phyloP scores from a whole-genome alignment of 164 flowering plant species.

The Vitis rotundifolia region DNA sequence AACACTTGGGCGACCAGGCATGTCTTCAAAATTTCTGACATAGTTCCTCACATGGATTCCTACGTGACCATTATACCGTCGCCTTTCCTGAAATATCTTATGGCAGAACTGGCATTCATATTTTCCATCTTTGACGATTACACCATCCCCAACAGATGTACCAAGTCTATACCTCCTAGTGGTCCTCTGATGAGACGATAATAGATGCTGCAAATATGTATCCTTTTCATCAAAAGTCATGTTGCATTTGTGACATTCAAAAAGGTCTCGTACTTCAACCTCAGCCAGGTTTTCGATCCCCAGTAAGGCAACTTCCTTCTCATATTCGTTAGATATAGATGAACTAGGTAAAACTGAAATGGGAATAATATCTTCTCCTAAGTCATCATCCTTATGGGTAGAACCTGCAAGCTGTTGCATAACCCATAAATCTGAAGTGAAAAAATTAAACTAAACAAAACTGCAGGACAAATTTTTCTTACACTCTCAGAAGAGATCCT shows the following conservation, averaged over 20 bases:
- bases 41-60: slow-evolving; percentile 68
- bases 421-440: slow-evolving; percentile 1
- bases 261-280: slow-evolving; percentile 56
- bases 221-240: slow-evolving; percentile 67
- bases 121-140: slow-evolving; percentile 68
- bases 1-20: slow-evolving; percentile 27
- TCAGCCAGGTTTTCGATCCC: slow-evolving; percentile 53
- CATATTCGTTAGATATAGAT: slow-evolving; percentile 14
- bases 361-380: slow-evolving; percentile 10
- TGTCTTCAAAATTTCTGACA: slow-evolving; percentile 44
- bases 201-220: slow-evolving; percentile 66
- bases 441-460: not conserved
- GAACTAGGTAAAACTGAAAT: slow-evolving; percentile 4
- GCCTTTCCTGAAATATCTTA: slow-evolving; percentile 64
- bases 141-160: slow-evolving; percentile 68
- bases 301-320: slow-evolving; percentile 22
- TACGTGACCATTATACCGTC: slow-evolving; percentile 76
- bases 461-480: slow-evolving; percentile 9
- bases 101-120: slow-evolving; percentile 86
- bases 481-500: slow-evolving; percentile 27
- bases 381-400: slow-evolving; percentile 14
- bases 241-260: slow-evolving; percentile 77
- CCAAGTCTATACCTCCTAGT: slow-evolving; percentile 59
- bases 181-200: slow-evolving; percentile 61
- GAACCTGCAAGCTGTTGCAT: slow-evolving; percentile 30